Evolutionary conservation across 2,329 filamentous ascomycete species (phyloP).

Genomic region (Cladosporium velox): DNA sequence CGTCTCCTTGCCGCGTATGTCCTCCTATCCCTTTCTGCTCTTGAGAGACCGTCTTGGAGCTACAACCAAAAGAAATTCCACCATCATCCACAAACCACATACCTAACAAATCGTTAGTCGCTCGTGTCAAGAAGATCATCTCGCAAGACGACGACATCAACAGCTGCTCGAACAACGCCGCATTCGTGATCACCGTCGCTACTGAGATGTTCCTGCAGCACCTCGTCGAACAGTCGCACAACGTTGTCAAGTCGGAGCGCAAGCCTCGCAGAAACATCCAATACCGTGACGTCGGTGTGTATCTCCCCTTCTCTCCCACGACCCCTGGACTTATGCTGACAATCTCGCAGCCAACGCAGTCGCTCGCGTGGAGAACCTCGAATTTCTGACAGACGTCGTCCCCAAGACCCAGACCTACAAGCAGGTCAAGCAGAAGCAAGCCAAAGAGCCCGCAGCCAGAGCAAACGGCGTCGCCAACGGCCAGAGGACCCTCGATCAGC

Average conservation of each 20-base stretch:
- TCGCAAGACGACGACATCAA: constrained; percentile 80
- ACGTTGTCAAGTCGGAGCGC: constrained; percentile 84
- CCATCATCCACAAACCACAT: constrained; percentile 24
- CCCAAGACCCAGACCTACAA: constrained; percentile 83
- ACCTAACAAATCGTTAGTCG: constrained; percentile 59
- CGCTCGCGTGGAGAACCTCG: constrained; percentile 84
- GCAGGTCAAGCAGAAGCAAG: constrained; percentile 65
- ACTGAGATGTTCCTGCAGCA: constrained; percentile 97
- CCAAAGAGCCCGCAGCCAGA: constrained; percentile 27
- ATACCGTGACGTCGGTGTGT: constrained; percentile 85
- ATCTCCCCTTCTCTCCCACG: neutral
- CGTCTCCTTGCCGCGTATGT: constrained; percentile 78
- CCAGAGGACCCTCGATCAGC: constrained; percentile 26
- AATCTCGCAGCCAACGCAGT: constrained; percentile 71
- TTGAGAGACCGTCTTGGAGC: neutral
- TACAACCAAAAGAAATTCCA: neutral
- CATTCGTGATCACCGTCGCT: constrained; percentile 89
- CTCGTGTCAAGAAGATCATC: constrained; percentile 95
- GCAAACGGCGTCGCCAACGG: constrained; percentile 20
- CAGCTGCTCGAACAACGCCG: constrained; percentile 88
- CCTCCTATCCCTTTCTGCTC: neutral
- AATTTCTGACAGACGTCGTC: constrained; percentile 89
- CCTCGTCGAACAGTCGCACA: constrained; percentile 79
- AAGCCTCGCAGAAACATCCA: constrained; percentile 93
- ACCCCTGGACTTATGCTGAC: neutral